These are phyloP conservation scores for Trichomonas tenax DNA, from an alignment of 208 protist species.

Conservation along the genomic window DNA sequence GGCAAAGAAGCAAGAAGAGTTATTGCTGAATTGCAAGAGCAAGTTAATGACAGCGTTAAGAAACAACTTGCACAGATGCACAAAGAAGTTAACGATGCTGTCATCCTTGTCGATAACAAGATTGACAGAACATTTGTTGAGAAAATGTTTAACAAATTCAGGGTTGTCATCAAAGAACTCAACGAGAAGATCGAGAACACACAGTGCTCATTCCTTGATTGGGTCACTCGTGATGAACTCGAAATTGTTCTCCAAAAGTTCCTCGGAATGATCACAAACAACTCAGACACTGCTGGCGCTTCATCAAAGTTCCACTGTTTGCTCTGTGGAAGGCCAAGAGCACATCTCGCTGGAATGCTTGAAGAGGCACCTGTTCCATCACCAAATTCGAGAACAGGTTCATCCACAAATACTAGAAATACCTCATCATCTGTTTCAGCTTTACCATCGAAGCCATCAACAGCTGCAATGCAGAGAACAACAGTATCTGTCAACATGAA, in stretches of 20 bases:
- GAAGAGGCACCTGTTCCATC: not conserved
- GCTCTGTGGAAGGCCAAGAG: not conserved
- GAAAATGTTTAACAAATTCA: constrained; percentile 18
- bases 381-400: not conserved
- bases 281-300: not conserved
- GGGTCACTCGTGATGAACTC: not conserved
- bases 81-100: not conserved
- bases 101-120: not conserved
- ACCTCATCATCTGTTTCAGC: not conserved
- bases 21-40: not conserved
- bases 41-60: not conserved
- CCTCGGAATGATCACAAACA: not conserved
- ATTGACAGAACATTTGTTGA: not conserved
- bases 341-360: not conserved
- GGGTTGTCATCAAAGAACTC: not conserved
- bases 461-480: not conserved
- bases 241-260: not conserved
- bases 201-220: not conserved
- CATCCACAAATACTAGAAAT: not conserved
- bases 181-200: constrained; percentile 9
- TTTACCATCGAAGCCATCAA: not conserved
- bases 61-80: not conserved
- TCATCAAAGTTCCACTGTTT: not conserved
- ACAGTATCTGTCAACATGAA: not conserved
- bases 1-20: not conserved